Percentiles rank a stretch among this genome's conserved stretches.
Conservation (phyloP, 495 filamentous ascomycete species). For the Penicillium flavigenum region DNA sequence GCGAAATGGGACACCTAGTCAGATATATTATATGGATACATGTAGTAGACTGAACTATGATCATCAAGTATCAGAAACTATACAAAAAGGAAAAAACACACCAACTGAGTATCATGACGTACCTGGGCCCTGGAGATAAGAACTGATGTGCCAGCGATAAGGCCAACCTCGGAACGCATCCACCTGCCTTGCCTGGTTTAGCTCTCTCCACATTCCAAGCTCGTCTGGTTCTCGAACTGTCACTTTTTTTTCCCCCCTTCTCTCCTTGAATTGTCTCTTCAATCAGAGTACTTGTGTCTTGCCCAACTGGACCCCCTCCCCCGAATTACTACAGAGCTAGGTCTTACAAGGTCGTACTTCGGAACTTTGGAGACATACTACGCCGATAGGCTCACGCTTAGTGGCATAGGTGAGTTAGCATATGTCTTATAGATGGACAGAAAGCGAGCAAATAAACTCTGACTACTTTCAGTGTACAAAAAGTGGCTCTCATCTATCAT, state of each 20-base stretch:
- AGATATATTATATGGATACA: conserved; percentile 1
- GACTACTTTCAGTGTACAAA: not conserved
- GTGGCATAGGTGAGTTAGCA: not conserved
- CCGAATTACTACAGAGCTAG: not conserved
- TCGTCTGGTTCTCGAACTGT: not conserved
- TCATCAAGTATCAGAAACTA: not conserved
- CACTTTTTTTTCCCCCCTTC: conserved; percentile 6
- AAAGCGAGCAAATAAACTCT: not conserved
- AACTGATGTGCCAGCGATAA: conserved; percentile 11
- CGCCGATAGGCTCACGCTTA: not conserved
- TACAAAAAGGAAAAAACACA: not conserved
- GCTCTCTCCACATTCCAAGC: conserved; percentile 16
- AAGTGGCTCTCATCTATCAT: not conserved
- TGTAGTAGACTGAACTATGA: not conserved
- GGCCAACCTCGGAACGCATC: conserved; percentile 12
- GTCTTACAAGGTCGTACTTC: not conserved
- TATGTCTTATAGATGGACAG: not conserved
- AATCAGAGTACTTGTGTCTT: not conserved
- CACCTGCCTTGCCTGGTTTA: conserved; percentile 27
- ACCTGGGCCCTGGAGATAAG: not conserved
- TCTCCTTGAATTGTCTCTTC: not conserved
- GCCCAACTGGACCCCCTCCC: not conserved
- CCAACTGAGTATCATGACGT: not conserved
- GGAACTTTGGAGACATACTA: not conserved
- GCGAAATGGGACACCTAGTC: conserved; percentile 1